Evolutionary conservation across 2,329 filamentous ascomycete species (phyloP).

Genomic region (Thielaviopsis musarum): DNA sequence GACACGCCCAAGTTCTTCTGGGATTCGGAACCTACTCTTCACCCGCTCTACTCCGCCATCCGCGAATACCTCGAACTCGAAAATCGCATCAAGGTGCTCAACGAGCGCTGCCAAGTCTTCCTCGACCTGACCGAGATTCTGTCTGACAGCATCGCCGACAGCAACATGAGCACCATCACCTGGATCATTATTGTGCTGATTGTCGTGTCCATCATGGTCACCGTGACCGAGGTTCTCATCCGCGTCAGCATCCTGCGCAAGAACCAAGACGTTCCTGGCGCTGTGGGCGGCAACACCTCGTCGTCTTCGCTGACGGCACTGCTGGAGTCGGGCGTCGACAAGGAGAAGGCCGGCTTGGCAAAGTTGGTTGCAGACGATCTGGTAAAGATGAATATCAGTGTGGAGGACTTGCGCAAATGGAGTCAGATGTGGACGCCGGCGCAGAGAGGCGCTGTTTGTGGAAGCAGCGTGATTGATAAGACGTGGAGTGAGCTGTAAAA

Average conservation of each 20-base stretch:
- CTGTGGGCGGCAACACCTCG: not conserved
- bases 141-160: conserved; percentile 78
- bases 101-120: conserved; percentile 92
- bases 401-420: conserved; percentile 26
- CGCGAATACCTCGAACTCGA: conserved; percentile 97
- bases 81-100: conserved; percentile 86
- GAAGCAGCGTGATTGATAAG: conserved; percentile 3
- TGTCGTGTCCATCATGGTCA: conserved; percentile 76
- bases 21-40: conserved; percentile 88
- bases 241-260: conserved; percentile 59
- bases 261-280: conserved; percentile 11
- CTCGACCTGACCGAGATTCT: conserved; percentile 91
- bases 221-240: conserved; percentile 72
- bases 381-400: conserved; percentile 30
- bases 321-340: conserved; percentile 17
- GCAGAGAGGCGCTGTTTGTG: conserved; percentile 13
- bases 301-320: no score
- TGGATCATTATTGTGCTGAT: conserved; percentile 98
- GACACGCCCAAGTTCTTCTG: conserved; percentile 97
- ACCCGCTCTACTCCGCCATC: conserved; percentile 85
- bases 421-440: conserved; percentile 15
- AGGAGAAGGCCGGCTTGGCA: conserved; percentile 22
- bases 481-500: conserved; percentile 5
- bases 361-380: conserved; percentile 35
- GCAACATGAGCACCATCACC: conserved; percentile 89